Evolutionary conservation across 495 filamentous ascomycete genomes (phyloP).

Genomic region (Podospora pseudoanserina): DNA sequence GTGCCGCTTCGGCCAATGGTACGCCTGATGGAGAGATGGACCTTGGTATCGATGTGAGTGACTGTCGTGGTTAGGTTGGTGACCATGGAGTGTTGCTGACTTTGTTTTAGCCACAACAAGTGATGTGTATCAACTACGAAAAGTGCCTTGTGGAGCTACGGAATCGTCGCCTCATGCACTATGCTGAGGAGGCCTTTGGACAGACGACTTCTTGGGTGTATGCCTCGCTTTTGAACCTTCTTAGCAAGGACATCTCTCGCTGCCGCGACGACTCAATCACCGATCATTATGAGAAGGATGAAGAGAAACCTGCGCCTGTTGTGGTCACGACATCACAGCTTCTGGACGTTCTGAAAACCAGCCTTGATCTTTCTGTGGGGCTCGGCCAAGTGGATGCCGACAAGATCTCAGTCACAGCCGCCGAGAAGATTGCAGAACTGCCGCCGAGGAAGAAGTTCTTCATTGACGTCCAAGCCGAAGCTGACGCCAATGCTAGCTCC

Average conservation of each 20-base stretch:
- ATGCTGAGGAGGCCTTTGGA: constrained; percentile 57
- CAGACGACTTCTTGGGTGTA: constrained; percentile 71
- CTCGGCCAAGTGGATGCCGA: constrained; percentile 42
- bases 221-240: constrained; percentile 59
- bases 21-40: constrained; percentile 38
- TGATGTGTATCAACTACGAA: constrained; percentile 79
- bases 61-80: neutral
- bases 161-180: constrained; percentile 65
- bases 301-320: constrained; percentile 17
- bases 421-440: constrained; percentile 39
- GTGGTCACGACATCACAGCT: constrained; percentile 48
- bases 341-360: constrained; percentile 37
- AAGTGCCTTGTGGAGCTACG: constrained; percentile 79
- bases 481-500: constrained; percentile 31
- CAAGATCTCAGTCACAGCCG: constrained; percentile 39
- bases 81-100: neutral
- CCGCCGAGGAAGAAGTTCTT: constrained; percentile 42
- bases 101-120: constrained; percentile 46
- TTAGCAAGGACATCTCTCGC: constrained; percentile 64
- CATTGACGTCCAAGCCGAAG: constrained; percentile 35
- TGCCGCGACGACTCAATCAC: constrained; percentile 56
- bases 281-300: constrained; percentile 53
- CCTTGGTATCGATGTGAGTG: constrained; percentile 37
- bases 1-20: constrained; percentile 27
- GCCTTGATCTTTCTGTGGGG: constrained; percentile 43